Conservation (phyloP, 2,329 filamentous ascomycete species). For the Phoma sp. region DNA sequence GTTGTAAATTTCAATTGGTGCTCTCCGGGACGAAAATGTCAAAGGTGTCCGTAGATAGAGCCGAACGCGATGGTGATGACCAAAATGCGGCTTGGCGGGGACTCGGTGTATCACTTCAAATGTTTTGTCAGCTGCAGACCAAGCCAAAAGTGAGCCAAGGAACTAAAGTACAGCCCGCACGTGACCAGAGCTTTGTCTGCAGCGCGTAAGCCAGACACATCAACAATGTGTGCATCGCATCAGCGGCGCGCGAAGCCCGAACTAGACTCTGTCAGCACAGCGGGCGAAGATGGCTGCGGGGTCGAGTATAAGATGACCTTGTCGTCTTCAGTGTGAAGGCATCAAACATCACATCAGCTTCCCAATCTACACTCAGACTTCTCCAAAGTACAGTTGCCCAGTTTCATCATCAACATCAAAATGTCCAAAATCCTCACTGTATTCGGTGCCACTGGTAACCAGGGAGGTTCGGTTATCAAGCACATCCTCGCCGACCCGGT, state of each 20-base stretch:
- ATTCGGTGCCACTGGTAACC: slow-evolving; percentile 61
- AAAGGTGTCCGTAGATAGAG: background rate
- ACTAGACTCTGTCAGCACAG: slow-evolving; percentile 4
- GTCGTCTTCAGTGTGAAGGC: background rate
- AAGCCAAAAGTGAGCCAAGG: background rate
- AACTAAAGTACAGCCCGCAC: background rate
- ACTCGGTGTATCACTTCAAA: slow-evolving; percentile 3
- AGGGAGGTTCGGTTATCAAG: slow-evolving; percentile 58
- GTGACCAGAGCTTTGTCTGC: background rate
- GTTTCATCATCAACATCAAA: background rate
- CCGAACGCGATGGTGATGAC: slow-evolving; percentile 11
- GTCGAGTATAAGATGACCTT: background rate
- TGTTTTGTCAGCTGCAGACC: slow-evolving; percentile 5
- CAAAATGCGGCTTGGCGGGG: background rate
- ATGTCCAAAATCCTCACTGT: slow-evolving; percentile 46
- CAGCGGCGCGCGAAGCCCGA: background rate
- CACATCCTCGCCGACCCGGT: slow-evolving; percentile 53
- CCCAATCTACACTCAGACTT: background rate
- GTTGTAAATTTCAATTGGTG: background rate
- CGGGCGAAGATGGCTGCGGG: background rate
- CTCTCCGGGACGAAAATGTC: background rate
- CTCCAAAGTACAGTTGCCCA: background rate
- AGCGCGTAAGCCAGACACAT: background rate
- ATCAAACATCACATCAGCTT: background rate
- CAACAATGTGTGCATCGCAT: background rate